These are phyloP conservation scores for Lathyrus tuberosus DNA, from an alignment of 306 rosid species.

Conservation along the genomic window DNA sequence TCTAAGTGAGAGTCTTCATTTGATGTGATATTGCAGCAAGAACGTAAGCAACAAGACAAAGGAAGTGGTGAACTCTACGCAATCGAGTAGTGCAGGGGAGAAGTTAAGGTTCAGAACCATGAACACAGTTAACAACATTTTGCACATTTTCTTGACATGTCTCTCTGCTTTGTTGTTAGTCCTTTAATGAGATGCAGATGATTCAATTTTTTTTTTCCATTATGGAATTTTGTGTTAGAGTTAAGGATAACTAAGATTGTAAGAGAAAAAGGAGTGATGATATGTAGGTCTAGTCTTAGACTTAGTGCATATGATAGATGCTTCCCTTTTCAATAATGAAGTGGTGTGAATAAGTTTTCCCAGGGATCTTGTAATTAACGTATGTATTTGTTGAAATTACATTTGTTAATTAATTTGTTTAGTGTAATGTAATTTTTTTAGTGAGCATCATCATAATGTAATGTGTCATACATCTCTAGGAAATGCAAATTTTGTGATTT, in stretches of 20 bases:
- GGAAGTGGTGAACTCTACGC: conserved; percentile 63
- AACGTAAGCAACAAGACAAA: conserved; percentile 66
- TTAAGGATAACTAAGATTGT: conserved; percentile 25
- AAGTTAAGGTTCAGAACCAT: conserved; percentile 48
- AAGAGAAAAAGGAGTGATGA: conserved; percentile 39
- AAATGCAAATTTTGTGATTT: neutral
- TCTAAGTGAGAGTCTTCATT: conserved; percentile 30
- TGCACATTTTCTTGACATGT: conserved; percentile 48
- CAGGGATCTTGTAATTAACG: conserved; percentile 45
- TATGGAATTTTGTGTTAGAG: conserved; percentile 39
- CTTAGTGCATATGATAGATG: conserved; percentile 36
- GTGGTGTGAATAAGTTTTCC: conserved; percentile 43
- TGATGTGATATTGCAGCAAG: conserved; percentile 64
- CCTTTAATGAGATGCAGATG: conserved; percentile 50
- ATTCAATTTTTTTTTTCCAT: conserved; percentile 33
- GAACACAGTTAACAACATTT: conserved; percentile 40
- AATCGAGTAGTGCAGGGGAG: conserved; percentile 54
- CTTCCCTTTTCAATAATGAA: conserved; percentile 35
- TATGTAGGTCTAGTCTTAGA: conserved; percentile 44
- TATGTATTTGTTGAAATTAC: conserved; percentile 36
- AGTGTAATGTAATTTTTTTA: conserved; percentile 18
- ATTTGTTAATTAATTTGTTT: conserved; percentile 41
- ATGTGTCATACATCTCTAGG: neutral
- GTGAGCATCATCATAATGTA: neutral
- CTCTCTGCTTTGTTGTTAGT: conserved; percentile 55